These are phyloP conservation scores for Trypanosoma cruzi DNA, from an alignment of 208 protist species.

Conservation along the genomic window DNA sequence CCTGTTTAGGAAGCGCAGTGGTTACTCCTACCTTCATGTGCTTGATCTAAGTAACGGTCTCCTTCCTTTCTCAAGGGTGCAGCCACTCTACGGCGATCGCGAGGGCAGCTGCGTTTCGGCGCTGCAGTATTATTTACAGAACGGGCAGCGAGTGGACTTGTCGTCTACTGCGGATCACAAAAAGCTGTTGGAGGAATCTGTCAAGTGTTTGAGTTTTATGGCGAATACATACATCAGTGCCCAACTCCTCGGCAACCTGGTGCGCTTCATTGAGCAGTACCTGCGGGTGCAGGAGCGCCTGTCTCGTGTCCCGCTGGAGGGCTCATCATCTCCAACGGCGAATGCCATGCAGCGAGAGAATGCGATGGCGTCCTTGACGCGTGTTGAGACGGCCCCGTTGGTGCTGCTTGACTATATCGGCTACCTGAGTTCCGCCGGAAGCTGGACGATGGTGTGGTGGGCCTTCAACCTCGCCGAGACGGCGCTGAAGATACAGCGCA, in stretches of 20 bases:
- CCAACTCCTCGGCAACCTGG: conserved; percentile 42
- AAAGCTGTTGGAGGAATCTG: conserved; percentile 20
- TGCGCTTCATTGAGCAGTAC: conserved; percentile 76
- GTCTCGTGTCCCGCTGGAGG: conserved; percentile 32
- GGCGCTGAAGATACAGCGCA: conserved; percentile 45
- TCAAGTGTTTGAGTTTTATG: conserved; percentile 29
- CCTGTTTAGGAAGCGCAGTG: conserved; percentile 9
- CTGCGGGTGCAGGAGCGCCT: conserved; percentile 53
- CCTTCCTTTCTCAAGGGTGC: conserved; percentile 13
- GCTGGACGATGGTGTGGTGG: conserved; percentile 68
- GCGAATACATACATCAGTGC: conserved; percentile 23
- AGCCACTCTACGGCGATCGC: conserved; percentile 18
- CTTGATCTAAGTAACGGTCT: conserved; percentile 51
- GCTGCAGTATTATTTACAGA: conserved; percentile 25
- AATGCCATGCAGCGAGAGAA: conserved; percentile 6
- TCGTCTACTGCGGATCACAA: conserved; percentile 6
- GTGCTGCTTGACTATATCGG: conserved; percentile 73
- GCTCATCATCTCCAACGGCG: conserved; percentile 4
- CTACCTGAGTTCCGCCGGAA: conserved; percentile 52
- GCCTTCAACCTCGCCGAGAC: conserved; percentile 69
- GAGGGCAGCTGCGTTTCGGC: conserved; percentile 18
- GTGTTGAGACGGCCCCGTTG: conserved; percentile 45
- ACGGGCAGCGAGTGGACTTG: conserved; percentile 17
- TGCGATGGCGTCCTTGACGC: conserved; percentile 26
- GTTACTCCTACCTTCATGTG: conserved; percentile 37